phyloP scores from a whole-genome alignment of 2,329 filamentous ascomycete species.

The Byssothecium circinans region DNA sequence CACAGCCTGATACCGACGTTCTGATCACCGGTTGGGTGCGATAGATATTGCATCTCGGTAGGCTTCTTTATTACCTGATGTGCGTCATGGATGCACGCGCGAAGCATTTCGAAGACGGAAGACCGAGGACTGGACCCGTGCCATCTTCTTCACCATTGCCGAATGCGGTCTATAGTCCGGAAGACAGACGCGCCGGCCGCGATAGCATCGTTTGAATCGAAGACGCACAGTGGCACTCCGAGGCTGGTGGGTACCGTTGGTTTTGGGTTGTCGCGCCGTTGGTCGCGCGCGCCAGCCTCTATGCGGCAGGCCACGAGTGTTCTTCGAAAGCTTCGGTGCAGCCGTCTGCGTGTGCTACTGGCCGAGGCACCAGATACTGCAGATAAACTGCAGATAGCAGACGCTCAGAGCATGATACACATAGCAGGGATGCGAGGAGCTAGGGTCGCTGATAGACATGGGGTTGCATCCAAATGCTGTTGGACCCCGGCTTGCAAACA shows the following conservation, averaged over 20 bases:
- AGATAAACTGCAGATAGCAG: slow-evolving; percentile 14
- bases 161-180: slow-evolving; percentile 8
- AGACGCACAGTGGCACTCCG: not conserved
- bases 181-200: not conserved
- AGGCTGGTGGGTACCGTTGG: not conserved
- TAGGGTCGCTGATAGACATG: slow-evolving; percentile 14
- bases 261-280: slow-evolving; percentile 3
- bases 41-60: not conserved
- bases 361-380: too few species aligned
- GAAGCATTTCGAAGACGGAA: too few species aligned
- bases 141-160: slow-evolving; percentile 8
- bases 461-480: slow-evolving; percentile 6
- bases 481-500: slow-evolving; percentile 2
- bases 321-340: slow-evolving; percentile 17
- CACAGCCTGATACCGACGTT: slow-evolving; percentile 1
- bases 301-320: slow-evolving; percentile 13
- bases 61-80: slow-evolving; percentile 7
- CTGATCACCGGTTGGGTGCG: too few species aligned
- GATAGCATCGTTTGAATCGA: not conserved
- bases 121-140: slow-evolving; percentile 7
- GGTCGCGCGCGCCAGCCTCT: slow-evolving; percentile 7
- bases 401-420: slow-evolving; percentile 8
- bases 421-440: slow-evolving; percentile 4
- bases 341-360: slow-evolving; percentile 8
- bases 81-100: slow-evolving; percentile 12